These are phyloP conservation scores for Lojkania enalia DNA, from an alignment of 2,329 filamentous ascomycete species.

Conservation along the genomic window DNA sequence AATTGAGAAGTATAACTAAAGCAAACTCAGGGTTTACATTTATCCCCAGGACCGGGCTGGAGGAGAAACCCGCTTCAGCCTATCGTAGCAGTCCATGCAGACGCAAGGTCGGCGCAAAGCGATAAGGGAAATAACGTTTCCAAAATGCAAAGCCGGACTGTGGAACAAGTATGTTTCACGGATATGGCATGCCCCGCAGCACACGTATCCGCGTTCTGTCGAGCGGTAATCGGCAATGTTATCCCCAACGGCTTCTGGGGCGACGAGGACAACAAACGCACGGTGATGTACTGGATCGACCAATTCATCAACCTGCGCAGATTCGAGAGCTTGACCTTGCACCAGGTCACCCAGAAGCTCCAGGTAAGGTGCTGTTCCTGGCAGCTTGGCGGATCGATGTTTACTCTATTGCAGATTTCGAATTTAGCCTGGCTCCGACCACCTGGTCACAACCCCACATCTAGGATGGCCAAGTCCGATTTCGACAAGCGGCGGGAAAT, in stretches of 20 bases:
- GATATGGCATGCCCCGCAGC: slow-evolving; percentile 68
- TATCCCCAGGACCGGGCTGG: slow-evolving; percentile 32
- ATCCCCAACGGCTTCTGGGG: slow-evolving; percentile 81
- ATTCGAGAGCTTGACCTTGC: slow-evolving; percentile 79
- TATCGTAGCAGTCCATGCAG: slow-evolving; percentile 12
- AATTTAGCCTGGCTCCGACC: slow-evolving; percentile 74
- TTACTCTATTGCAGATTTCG: slow-evolving; percentile 57
- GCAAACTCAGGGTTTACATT: slow-evolving; percentile 22
- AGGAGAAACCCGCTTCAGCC: slow-evolving; percentile 27
- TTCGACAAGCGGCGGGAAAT: slow-evolving; percentile 75
- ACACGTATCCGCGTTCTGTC: slow-evolving; percentile 84
- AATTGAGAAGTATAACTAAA: neutral
- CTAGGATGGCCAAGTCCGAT: slow-evolving; percentile 72
- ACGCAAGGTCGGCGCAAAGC: slow-evolving; percentile 8
- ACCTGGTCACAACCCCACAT: slow-evolving; percentile 46
- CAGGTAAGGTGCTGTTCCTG: slow-evolving; percentile 58
- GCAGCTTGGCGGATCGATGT: slow-evolving; percentile 12
- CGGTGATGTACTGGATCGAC: slow-evolving; percentile 71
- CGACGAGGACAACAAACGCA: slow-evolving; percentile 62
- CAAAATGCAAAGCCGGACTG: slow-evolving; percentile 10
- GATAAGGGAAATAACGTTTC: slow-evolving; percentile 7
- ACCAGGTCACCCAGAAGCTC: slow-evolving; percentile 74
- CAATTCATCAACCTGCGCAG: slow-evolving; percentile 75
- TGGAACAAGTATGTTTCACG: slow-evolving; percentile 53
- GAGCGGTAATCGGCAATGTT: slow-evolving; percentile 70